Base-by-base conservation (phyloP, 352 stramenopile genomes). In the Pythium apleroticum region DNA sequence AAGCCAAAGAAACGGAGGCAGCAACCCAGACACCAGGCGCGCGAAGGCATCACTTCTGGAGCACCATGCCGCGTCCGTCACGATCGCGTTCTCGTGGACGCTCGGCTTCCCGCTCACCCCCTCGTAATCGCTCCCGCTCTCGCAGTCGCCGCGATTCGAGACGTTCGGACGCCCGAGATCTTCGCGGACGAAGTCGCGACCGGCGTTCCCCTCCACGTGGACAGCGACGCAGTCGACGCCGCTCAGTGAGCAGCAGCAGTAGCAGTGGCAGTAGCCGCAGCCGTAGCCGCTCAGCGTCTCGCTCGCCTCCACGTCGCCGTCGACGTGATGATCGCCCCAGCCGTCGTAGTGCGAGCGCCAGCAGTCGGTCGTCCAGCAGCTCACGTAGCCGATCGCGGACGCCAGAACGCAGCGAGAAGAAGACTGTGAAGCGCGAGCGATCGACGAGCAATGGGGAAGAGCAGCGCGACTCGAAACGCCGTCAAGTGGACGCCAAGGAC, bases 261-360 rank as follows among this genome's bases (percentile, higher is more conserved):
- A 52, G 43, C 48, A 69, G 69, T 46, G 60, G 60, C 46, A 64
- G 53, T 7, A 57, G 20, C 65, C 61, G 1, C 52, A 60, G 33
- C 77, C 68, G 20, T 56, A 37, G 22, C 75, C 68, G 56, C 28
- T 65, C 66, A 14, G 50, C 62, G 48, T 69, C 54, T 37, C 64
- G 64, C 22, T 63, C 53, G 19, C 49, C 45, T 15, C 63, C 54
- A 10, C 62, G 62, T n/a, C 41, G 50, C 28, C 28, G 43, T n/a
- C 27, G 45, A 53, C 46, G 24, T 6, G 45, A 56, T 12, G 48
- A 20, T n/a, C 55, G 54, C 22, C 24, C 43, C 31, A 30, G 52
- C 14, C 31, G 50, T n/a, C 64, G 56, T 27, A 58, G 57, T 49
- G 53, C 54, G 0, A 63, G 54, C 37, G 25, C 56, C 1, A 53